phyloP scores from a whole-genome alignment of 2,329 filamentous ascomycete species.

The Alternaria sp. region DNA sequence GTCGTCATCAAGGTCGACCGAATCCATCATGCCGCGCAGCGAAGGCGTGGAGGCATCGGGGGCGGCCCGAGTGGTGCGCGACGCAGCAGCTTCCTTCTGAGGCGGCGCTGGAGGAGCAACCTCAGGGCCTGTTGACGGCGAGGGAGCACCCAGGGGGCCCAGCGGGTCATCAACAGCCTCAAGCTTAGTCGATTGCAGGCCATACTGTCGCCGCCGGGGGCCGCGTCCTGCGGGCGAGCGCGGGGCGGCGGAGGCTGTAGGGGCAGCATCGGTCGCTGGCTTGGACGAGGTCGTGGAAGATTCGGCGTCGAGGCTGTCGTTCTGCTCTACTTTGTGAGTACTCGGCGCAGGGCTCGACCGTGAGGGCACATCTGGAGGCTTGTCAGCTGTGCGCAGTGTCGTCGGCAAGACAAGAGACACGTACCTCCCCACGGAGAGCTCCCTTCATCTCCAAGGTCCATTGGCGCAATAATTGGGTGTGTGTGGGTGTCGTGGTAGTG shows the following conservation, averaged over 20 bases:
- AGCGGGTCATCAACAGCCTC: constrained; percentile 79
- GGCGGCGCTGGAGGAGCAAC: constrained; percentile 73
- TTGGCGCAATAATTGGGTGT: constrained; percentile 28
- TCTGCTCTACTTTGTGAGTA: constrained; percentile 46
- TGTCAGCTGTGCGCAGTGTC: constrained; percentile 20
- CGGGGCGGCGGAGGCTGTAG: constrained; percentile 50
- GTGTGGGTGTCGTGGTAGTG: constrained; percentile 14
- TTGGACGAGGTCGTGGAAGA: constrained; percentile 22
- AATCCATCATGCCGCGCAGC: constrained; percentile 64
- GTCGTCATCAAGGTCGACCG: constrained; percentile 73
- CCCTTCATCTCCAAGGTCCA: constrained; percentile 53
- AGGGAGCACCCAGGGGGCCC: constrained; percentile 75
- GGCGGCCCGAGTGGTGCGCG: constrained; percentile 54
- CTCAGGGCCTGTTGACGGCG: constrained; percentile 58
- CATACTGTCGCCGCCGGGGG: constrained; percentile 65
- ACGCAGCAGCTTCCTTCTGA: constrained; percentile 65
- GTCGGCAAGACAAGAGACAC: neutral
- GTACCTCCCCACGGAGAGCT: constrained; percentile 53
- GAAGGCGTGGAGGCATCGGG: constrained; percentile 62
- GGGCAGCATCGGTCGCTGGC: constrained; percentile 34
- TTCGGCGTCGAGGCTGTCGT: constrained; percentile 43
- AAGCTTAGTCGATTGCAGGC: constrained; percentile 77
- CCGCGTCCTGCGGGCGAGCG: constrained; percentile 58
- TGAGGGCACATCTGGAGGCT: constrained; percentile 54
- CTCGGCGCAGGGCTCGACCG: constrained; percentile 52